Conservation (phyloP, 2,329 filamentous ascomycete genomes). For the Pseudodiploospora longispora region DNA sequence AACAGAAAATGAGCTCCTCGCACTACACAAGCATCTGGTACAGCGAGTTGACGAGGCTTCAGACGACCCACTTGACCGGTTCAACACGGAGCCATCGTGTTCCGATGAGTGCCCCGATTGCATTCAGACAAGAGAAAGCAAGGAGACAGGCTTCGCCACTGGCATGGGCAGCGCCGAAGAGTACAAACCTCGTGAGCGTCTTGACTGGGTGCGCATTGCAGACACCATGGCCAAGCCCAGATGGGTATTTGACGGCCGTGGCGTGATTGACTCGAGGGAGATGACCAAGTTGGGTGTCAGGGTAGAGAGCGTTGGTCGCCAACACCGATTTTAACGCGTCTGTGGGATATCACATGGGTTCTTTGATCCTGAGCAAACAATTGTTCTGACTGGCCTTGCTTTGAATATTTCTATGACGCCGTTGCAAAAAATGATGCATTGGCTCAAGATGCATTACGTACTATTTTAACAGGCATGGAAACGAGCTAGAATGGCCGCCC, state of each 20-base stretch:
- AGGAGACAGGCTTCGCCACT: slow-evolving; percentile 30
- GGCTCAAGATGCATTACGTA: slow-evolving; percentile 8
- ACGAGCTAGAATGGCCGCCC: slow-evolving; percentile 17
- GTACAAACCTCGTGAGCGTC: slow-evolving; percentile 36
- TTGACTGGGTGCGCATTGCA: slow-evolving; percentile 45
- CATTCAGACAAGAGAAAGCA: slow-evolving; percentile 30
- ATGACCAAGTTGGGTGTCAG: slow-evolving; percentile 43
- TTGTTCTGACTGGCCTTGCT: background rate
- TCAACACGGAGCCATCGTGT: slow-evolving; percentile 37
- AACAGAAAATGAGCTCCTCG: slow-evolving; percentile 37
- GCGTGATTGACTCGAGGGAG: slow-evolving; percentile 40
- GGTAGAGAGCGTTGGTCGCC: slow-evolving; percentile 45
- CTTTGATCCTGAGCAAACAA: background rate
- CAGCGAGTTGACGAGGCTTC: slow-evolving; percentile 20
- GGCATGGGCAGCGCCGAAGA: slow-evolving; percentile 36
- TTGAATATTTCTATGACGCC: slow-evolving; percentile 5
- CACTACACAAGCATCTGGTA: slow-evolving; percentile 40
- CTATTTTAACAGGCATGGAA: slow-evolving; percentile 24
- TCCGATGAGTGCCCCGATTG: slow-evolving; percentile 42
- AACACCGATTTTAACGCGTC: slow-evolving; percentile 30
- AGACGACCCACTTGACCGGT: slow-evolving; percentile 38
- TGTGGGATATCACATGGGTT: slow-evolving; percentile 13
- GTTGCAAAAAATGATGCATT: slow-evolving; percentile 6
- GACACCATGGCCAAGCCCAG: slow-evolving; percentile 43
- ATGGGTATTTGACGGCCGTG: slow-evolving; percentile 51